phyloP scores from a whole-genome alignment of 768 basidiomycete genomes.

The Tylopilus subfusipes region DNA sequence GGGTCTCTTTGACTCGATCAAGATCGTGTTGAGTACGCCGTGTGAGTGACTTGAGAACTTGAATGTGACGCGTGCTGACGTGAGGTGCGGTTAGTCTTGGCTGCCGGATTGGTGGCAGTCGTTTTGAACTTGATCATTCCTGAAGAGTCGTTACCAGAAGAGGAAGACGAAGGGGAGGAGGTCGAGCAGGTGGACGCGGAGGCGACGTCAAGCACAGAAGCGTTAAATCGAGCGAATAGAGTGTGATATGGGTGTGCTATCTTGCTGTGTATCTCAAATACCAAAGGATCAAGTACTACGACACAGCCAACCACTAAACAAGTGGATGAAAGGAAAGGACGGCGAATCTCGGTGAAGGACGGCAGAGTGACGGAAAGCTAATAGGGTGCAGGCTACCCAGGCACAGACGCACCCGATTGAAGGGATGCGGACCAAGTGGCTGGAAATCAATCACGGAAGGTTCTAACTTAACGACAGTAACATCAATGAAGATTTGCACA shows the following conservation, averaged over 20 bases:
- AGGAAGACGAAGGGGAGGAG: slow-evolving; percentile 15
- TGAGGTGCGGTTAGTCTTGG: slow-evolving; percentile 41
- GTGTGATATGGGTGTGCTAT: neutral
- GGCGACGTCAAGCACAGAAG: too few relatives aligned
- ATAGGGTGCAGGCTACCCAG: too few relatives aligned
- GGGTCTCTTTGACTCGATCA: slow-evolving; percentile 74
- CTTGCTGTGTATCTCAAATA: neutral
- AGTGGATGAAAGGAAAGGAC: too few relatives aligned
- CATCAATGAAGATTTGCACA: too few relatives aligned
- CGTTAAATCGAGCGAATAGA: neutral
- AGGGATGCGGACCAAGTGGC: too few relatives aligned
- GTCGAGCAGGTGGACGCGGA: slow-evolving; percentile 30
- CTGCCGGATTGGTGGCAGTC: slow-evolving; percentile 55
- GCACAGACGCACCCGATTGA: too few relatives aligned
- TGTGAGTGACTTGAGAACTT: slow-evolving; percentile 46
- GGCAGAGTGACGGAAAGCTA: too few relatives aligned
- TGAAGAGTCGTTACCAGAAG: slow-evolving; percentile 22
- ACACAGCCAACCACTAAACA: too few relatives aligned
- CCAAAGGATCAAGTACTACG: too few relatives aligned
- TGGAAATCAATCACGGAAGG: too few relatives aligned
- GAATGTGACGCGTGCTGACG: neutral
- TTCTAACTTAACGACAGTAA: too few relatives aligned
- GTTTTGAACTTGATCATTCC: slow-evolving; percentile 59
- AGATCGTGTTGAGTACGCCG: slow-evolving; percentile 76
- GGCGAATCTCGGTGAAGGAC: too few relatives aligned